Percentiles rank a stretch among this genome's conserved stretches.
Conservation (phyloP, 2,329 filamentous ascomycete species). For the Diaporthe humulicola region DNA sequence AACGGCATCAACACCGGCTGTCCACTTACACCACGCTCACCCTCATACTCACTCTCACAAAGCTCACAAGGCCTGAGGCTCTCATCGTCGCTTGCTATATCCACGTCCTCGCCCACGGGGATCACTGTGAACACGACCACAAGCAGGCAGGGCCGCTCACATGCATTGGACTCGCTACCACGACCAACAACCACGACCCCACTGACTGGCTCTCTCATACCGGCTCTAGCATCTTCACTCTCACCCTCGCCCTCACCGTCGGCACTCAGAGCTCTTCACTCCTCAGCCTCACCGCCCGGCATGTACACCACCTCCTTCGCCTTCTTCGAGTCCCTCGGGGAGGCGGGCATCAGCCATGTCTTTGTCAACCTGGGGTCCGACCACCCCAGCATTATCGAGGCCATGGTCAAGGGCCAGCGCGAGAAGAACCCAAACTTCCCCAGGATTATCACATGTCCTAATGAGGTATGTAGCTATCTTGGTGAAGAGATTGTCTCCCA, state of each 20-base stretch:
- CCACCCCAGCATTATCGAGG: conserved; percentile 79
- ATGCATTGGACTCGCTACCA: background rate
- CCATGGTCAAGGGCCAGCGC: conserved; percentile 79
- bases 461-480: conserved; percentile 65
- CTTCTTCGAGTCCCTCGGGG: conserved; percentile 86
- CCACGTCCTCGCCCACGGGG: background rate
- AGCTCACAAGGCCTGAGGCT: background rate
- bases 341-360: conserved; percentile 72
- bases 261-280: conserved; percentile 10
- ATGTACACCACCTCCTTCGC: conserved; percentile 83
- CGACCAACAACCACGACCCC: background rate
- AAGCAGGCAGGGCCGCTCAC: background rate
- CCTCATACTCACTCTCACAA: background rate
- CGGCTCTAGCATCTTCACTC: background rate
- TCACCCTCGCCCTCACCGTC: background rate
- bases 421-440: conserved; percentile 74
- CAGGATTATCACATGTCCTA: conserved; percentile 79
- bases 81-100: background rate
- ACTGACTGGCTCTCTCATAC: background rate
- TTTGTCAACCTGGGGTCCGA: conserved; percentile 73
- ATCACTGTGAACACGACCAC: background rate
- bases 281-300: conserved; percentile 42
- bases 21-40: conserved; percentile 37
- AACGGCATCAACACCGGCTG: conserved; percentile 61
- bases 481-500: background rate